Evolutionary conservation across 2,329 filamentous ascomycete species (phyloP).

Genomic region (Aspergillus thermomutatus): DNA sequence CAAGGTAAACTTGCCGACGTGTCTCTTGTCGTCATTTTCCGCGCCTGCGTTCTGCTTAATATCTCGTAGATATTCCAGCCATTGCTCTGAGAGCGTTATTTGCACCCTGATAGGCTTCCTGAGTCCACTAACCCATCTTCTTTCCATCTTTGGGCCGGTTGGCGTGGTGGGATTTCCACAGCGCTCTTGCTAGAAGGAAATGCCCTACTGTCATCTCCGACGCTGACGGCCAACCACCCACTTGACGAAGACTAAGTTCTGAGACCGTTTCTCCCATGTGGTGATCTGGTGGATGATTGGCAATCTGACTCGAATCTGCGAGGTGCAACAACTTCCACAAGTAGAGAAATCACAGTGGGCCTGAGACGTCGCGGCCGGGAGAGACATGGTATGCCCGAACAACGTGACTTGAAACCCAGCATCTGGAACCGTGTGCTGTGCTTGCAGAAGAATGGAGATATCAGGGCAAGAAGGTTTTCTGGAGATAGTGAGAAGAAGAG

Average conservation of each 20-base stretch:
- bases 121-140: not conserved
- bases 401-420: too few species aligned
- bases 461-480: too few species aligned
- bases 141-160: not conserved
- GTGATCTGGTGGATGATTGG: not conserved
- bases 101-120: not conserved
- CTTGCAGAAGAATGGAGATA: too few species aligned
- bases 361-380: too few species aligned
- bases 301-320: too few species aligned
- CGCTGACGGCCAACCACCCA: not conserved
- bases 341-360: too few species aligned
- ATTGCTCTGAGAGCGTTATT: not conserved
- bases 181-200: not conserved
- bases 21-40: not conserved
- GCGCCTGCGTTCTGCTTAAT: not conserved
- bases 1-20: not conserved
- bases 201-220: not conserved
- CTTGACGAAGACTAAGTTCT: not conserved
- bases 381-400: too few species aligned
- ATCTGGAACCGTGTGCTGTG: too few species aligned
- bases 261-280: not conserved
- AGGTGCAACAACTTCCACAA: too few species aligned
- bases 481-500: too few species aligned
- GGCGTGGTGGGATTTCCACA: not conserved
- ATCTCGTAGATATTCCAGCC: not conserved